phyloP scores from a whole-genome alignment of 75 land plant species.

The Azolla pinnata region DNA sequence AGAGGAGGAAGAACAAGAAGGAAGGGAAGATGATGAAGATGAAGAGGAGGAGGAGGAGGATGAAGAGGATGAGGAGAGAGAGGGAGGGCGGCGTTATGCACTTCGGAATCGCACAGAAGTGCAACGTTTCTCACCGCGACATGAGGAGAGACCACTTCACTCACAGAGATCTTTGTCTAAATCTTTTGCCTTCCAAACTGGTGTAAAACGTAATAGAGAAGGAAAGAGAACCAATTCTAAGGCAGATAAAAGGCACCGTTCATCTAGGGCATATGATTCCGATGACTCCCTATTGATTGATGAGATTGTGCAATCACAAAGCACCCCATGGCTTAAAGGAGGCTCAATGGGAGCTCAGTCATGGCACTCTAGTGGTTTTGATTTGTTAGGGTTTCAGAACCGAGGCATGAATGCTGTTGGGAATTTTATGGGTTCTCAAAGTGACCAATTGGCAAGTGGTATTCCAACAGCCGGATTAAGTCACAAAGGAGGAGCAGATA shows the following conservation, averaged over 20 bases:
- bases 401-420: constrained; percentile 85
- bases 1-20: constrained; percentile 44
- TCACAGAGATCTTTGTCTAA: constrained; percentile 59
- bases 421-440: constrained; percentile 78
- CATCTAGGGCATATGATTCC: constrained; percentile 67
- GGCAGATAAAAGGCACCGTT: constrained; percentile 65
- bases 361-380: constrained; percentile 73
- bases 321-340: constrained; percentile 57
- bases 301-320: constrained; percentile 83
- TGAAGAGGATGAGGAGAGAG: constrained; percentile 81
- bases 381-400: constrained; percentile 56
- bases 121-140: constrained; percentile 58
- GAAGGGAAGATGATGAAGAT: constrained; percentile 36
- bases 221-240: constrained; percentile 57
- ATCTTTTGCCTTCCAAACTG: constrained; percentile 47
- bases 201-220: constrained; percentile 62
- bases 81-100: constrained; percentile 83
- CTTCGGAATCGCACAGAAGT: constrained; percentile 80
- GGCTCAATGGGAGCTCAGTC: constrained; percentile 57
- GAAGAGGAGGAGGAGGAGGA: constrained; percentile 74
- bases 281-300: constrained; percentile 99
- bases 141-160: constrained; percentile 40
- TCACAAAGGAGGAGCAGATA: constrained; percentile 95
- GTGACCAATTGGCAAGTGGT: constrained; percentile 53
- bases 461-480: constrained; percentile 93